phyloP scores from a whole-genome alignment of 1,284 basidiomycete genomes.

The Ustilago xerochloae region DNA sequence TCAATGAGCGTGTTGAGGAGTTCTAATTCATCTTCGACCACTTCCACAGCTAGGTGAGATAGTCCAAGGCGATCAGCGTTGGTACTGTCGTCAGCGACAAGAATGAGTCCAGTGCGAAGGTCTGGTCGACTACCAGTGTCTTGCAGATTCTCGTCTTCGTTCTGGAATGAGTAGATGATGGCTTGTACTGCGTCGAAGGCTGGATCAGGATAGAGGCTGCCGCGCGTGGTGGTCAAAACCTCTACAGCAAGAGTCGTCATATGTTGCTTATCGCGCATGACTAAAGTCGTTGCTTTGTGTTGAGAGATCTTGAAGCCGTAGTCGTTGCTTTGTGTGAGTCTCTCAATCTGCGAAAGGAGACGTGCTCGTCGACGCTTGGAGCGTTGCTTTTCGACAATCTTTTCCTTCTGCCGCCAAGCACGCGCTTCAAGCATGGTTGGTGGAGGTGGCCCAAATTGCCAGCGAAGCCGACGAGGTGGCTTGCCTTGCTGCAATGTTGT shows the following conservation, averaged over 20 bases:
- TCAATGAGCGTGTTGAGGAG: constrained; percentile 84
- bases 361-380: constrained; percentile 33
- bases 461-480: constrained; percentile 67
- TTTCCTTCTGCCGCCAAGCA: constrained; percentile 44
- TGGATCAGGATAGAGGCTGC: constrained; percentile 77
- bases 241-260: constrained; percentile 87
- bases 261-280: constrained; percentile 75
- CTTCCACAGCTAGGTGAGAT: constrained; percentile 70
- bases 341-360: constrained; percentile 75
- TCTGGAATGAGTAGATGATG: constrained; percentile 78
- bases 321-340: constrained; percentile 79
- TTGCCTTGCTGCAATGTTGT: neutral
- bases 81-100: constrained; percentile 21
- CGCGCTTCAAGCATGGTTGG: constrained; percentile 48
- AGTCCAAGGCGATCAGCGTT: constrained; percentile 48
- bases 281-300: constrained; percentile 41
- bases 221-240: constrained; percentile 82
- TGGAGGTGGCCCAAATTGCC: constrained; percentile 61
- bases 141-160: constrained; percentile 70
- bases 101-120: constrained; percentile 53
- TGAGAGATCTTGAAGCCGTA: constrained; percentile 70
- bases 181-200: constrained; percentile 78
- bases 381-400: constrained; percentile 25
- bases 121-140: constrained; percentile 54
- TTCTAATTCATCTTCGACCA: constrained; percentile 81